phyloP scores from a whole-genome alignment of 345 rosid genomes.

The Microcos paniculata region DNA sequence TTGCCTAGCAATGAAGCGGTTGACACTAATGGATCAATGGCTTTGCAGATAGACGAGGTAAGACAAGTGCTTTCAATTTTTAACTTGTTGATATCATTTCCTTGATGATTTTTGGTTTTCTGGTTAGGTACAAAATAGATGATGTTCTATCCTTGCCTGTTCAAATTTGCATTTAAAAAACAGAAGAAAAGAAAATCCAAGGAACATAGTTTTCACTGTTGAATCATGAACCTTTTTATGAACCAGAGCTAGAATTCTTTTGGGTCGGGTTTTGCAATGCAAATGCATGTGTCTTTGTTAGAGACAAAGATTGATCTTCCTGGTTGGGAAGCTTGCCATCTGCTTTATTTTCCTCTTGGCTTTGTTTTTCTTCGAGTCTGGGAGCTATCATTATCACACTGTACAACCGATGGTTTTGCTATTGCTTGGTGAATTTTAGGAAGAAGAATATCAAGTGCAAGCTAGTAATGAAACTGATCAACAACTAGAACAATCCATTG shows the following conservation, averaged over 20 bases:
- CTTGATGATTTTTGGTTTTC: neutral
- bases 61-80: slow-evolving; percentile 28
- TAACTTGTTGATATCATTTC: slow-evolving; percentile 14
- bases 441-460: slow-evolving; percentile 35
- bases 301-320: neutral
- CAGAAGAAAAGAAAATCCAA: neutral
- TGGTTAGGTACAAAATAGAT: neutral
- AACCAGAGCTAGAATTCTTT: neutral
- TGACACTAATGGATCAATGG: slow-evolving; percentile 34
- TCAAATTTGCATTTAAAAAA: neutral
- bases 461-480: slow-evolving; percentile 28
- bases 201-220: neutral
- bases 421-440: slow-evolving; percentile 40
- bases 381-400: neutral
- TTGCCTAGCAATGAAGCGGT: slow-evolving; percentile 36
- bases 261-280: neutral
- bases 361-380: neutral
- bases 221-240: neutral
- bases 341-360: neutral
- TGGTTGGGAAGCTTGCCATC: neutral
- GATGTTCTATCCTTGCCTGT: neutral
- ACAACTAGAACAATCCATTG: slow-evolving; percentile 41
- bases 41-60: slow-evolving; percentile 44
- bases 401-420: neutral
- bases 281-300: neutral